These are phyloP conservation scores for Dimargaris xerosporica DNA, from an alignment of 192 early-diverging fungal species.

Conservation along the genomic window DNA sequence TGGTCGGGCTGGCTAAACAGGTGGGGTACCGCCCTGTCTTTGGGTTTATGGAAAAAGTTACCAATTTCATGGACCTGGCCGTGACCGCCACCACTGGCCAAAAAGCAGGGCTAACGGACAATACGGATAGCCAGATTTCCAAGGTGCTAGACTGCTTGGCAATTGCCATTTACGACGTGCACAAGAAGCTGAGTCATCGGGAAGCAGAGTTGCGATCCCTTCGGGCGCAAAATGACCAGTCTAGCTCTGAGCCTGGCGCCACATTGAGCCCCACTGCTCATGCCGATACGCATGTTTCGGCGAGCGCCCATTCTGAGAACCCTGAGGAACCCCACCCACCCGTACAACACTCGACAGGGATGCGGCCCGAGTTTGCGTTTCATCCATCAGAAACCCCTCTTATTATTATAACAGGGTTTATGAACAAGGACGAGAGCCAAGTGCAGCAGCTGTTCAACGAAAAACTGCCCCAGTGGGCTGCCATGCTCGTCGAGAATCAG, in stretches of 20 bases:
- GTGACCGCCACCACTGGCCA: conserved; percentile 79
- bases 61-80: conserved; percentile 63
- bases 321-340: no score
- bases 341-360: not conserved
- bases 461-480: conserved; percentile 70
- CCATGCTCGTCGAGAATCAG: conserved; percentile 60
- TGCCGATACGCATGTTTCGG: no score
- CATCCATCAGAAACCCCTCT: conserved; percentile 60
- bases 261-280: not conserved
- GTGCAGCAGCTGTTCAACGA: conserved; percentile 44
- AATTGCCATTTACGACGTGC: conserved; percentile 49
- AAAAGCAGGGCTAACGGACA: conserved; percentile 70
- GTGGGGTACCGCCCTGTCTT: conserved; percentile 88
- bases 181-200: conserved; percentile 23
- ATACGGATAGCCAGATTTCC: conserved; percentile 64
- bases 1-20: conserved; percentile 63
- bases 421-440: conserved; percentile 52
- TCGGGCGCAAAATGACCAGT: conserved; percentile 13
- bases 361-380: not conserved
- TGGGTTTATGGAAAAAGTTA: conserved; percentile 54
- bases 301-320: no score
- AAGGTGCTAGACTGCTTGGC: conserved; percentile 74
- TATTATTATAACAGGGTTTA: conserved; percentile 74
- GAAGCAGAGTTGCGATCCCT: no score
- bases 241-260: not conserved